Percentiles rank a stretch among this genome's conserved stretches.
phyloP scores from a whole-genome alignment of 768 basidiomycete genomes.

The Pholiota conissans region DNA sequence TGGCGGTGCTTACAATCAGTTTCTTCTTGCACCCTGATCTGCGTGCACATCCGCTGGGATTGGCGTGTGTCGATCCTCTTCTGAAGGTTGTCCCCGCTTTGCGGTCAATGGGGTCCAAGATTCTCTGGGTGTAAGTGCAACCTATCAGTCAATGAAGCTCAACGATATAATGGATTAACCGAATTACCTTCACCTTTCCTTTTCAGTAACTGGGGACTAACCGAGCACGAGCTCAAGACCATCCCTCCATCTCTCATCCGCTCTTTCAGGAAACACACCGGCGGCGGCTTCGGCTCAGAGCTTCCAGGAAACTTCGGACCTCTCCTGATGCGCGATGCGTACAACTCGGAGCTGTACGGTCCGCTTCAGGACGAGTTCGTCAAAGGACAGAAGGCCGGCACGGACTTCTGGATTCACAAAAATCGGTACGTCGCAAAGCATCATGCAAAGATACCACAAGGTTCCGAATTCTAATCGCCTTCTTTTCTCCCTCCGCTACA shows the following conservation, averaged over 20 bases:
- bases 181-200: not conserved
- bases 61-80: slow-evolving; percentile 58
- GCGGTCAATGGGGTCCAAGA: slow-evolving; percentile 50
- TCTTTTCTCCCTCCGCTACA: slow-evolving; percentile 19
- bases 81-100: slow-evolving; percentile 47
- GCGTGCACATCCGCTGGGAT: slow-evolving; percentile 51
- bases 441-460: not conserved
- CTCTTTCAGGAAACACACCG: slow-evolving; percentile 48
- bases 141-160: not conserved
- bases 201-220: slow-evolving; percentile 70
- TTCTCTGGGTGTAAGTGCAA: slow-evolving; percentile 60
- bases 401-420: slow-evolving; percentile 74
- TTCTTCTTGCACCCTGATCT: slow-evolving; percentile 68
- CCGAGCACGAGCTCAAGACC: slow-evolving; percentile 58
- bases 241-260: slow-evolving; percentile 62
- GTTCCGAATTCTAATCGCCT: not conserved
- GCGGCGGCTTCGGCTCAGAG: slow-evolving; percentile 53
- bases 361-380: slow-evolving; percentile 58
- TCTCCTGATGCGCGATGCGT: slow-evolving; percentile 56
- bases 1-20: slow-evolving; percentile 27
- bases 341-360: slow-evolving; percentile 63
- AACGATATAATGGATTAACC: not conserved
- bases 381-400: slow-evolving; percentile 51
- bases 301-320: slow-evolving; percentile 55
- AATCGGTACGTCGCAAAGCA: slow-evolving; percentile 43